Evolutionary conservation across 78 protist genomes (phyloP).

Genomic region (Isochrysis galbana): DNA sequence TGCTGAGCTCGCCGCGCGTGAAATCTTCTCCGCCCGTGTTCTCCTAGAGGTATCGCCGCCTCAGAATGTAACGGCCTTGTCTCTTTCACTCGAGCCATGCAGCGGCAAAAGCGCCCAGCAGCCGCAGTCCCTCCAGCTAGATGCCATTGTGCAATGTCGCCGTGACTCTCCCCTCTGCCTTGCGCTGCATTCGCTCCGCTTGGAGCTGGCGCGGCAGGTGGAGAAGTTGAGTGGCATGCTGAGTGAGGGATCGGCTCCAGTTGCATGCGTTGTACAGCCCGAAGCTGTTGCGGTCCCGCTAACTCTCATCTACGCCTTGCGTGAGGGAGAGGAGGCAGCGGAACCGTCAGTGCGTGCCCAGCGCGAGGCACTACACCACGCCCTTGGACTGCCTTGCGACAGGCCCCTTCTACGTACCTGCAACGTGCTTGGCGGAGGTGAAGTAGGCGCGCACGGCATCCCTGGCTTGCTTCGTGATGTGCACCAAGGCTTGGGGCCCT

Average conservation of each 20-base stretch:
- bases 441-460: background rate
- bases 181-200: background rate
- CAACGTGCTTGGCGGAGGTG: background rate
- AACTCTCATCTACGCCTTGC: background rate
- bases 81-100: too few relatives aligned
- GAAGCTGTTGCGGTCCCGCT: background rate
- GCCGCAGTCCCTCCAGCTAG: background rate
- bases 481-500: too few relatives aligned
- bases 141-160: background rate
- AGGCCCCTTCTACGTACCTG: constrained; percentile 3
- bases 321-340: background rate
- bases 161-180: background rate
- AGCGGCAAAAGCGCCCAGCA: background rate
- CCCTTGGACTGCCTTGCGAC: background rate
- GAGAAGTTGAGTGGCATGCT: background rate
- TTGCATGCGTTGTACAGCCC: background rate
- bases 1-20: too few relatives aligned
- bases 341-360: background rate
- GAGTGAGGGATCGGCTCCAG: background rate
- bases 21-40: too few relatives aligned
- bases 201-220: background rate
- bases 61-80: too few relatives aligned
- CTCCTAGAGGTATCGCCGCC: too few relatives aligned
- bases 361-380: background rate
- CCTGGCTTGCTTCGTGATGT: background rate